Percentiles rank a stretch among this genome's conserved stretches.
Conservation (phyloP, 2,329 filamentous ascomycete species). For the Fusarium sp. region DNA sequence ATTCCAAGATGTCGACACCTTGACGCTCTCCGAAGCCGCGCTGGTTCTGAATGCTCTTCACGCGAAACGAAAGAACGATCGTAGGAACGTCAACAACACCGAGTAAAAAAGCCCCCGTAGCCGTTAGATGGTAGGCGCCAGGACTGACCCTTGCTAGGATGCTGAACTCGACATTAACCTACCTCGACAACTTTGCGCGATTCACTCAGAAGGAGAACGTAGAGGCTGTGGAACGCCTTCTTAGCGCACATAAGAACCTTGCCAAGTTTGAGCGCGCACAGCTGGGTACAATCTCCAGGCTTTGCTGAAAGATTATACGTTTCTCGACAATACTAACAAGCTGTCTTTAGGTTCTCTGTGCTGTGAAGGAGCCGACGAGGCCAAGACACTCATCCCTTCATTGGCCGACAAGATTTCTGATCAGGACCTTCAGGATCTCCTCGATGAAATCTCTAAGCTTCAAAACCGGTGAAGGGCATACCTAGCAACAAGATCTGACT, state of each 20-base stretch:
- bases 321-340: not conserved
- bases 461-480: conserved; percentile 50
- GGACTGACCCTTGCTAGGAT: conserved; percentile 60
- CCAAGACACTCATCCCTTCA: conserved; percentile 93
- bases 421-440: conserved; percentile 84
- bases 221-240: conserved; percentile 88
- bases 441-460: conserved; percentile 91
- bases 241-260: conserved; percentile 81
- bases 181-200: conserved; percentile 92
- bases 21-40: conserved; percentile 91
- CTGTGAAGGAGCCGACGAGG: conserved; percentile 92
- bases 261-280: conserved; percentile 94
- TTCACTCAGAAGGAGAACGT: conserved; percentile 97
- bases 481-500: not conserved
- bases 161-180: conserved; percentile 87
- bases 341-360: conserved; percentile 78
- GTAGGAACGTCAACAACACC: conserved; percentile 84
- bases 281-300: conserved; percentile 69
- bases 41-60: conserved; percentile 92
- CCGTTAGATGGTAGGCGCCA: not conserved
- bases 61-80: conserved; percentile 79
- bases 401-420: conserved; percentile 90
- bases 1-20: conserved; percentile 89
- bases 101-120: conserved; percentile 64
- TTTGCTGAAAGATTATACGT: not conserved